Evolutionary conservation across 192 early-diverging fungal genomes (phyloP), one percentile per base, ranked within the genome.

Genomic region (Gryganskiella cystojenkinii): DNA sequence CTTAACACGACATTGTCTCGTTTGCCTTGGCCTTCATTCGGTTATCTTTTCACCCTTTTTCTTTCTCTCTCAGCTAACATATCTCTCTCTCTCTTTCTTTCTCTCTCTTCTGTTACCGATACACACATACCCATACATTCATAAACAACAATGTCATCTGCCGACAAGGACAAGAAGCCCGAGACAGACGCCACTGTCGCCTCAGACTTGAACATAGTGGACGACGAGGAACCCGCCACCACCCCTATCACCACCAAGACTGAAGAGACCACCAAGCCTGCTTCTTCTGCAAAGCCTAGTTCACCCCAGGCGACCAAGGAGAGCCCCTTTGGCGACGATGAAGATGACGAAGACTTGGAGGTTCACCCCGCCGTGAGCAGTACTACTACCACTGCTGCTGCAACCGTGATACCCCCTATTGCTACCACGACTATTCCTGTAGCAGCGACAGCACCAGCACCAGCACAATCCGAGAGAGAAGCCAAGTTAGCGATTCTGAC

Each of bases 401-500:
- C 56, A n/a, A 24, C 55, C n/a, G 55, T 65, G 20, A 25, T 30
- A 24, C 56, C 24, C 3, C n/a, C 30, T 31, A 22, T 15, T 11
- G 5, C 31, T 7, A 56, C 30, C 25, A 46, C 54, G 30, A 37
- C 59, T 49, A 30, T 25, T n/a, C 28, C 53, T 20, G 11, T 34
- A 15, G 10, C 51, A 2, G 17, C 56, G 20, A 10, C 55, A 4
- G 49, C 50, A 30, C 10, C 57, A 44, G 37, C 42, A 30, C 40
- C 71, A 49, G 61, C 44, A 7, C 53, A 64, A 4, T 61, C 58
- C 3, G 67, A 71, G 58, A 61, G 64, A 64, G 78, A 80, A 50
- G 46, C 56, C 22, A 80, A 63, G 46, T 30, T 83, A 4, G 56
- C 60, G 37, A 83, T 75, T 33, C 70, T 88, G 64, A 83, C 79